These are phyloP conservation scores for Pseudopyricularia javanii DNA, from an alignment of 2,329 filamentous ascomycete genomes.

Conservation along the genomic window DNA sequence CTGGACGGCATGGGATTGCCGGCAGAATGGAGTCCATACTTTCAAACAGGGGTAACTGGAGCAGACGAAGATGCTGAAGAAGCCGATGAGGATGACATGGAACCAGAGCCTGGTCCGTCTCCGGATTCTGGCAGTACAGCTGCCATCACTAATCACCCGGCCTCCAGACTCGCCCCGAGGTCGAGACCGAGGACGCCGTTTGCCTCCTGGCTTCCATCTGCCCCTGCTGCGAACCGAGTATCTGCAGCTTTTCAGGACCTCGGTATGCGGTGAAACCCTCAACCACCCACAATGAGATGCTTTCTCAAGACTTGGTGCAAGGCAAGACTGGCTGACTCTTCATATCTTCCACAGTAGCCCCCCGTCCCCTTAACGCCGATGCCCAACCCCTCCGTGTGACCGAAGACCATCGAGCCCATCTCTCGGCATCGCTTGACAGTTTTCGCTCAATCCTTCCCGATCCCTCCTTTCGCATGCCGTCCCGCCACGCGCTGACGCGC, in stretches of 20 bases:
- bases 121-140: not conserved
- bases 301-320: not conserved
- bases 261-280: not conserved
- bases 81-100: not conserved
- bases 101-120: not conserved
- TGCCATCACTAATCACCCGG: not conserved
- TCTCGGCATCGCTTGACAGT: not conserved
- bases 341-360: not conserved
- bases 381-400: not conserved
- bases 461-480: constrained; percentile 6
- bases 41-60: constrained; percentile 14
- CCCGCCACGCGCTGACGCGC: constrained; percentile 7
- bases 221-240: constrained; percentile 14
- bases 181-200: constrained; percentile 20
- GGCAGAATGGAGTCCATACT: constrained; percentile 24
- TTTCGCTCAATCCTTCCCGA: not conserved
- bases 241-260: not conserved
- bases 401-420: not conserved
- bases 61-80: constrained; percentile 9
- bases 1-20: constrained; percentile 23
- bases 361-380: not conserved
- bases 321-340: not conserved
- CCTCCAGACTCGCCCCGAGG: constrained; percentile 3
- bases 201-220: constrained; percentile 23
- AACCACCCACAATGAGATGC: not conserved